Conservation (phyloP, 73 alveolate genomes). For the Symbiodinium natans region DNA sequence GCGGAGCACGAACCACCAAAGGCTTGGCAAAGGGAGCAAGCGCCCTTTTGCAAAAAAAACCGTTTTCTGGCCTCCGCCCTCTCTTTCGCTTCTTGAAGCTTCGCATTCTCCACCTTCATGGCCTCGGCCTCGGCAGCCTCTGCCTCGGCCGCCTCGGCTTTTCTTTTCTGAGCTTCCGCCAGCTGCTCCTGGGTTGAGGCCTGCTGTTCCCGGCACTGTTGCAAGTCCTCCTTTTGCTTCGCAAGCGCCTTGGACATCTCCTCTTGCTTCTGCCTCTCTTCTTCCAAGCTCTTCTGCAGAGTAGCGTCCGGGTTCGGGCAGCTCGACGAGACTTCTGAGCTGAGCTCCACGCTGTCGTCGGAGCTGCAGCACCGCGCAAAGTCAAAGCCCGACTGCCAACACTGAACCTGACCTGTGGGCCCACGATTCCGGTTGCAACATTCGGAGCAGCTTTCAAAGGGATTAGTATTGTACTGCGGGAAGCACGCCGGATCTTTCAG, state of each 20-base stretch:
- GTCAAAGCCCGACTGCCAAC: slow-evolving; percentile 79
- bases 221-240: background rate
- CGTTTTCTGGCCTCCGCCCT: background rate
- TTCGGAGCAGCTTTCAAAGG: slow-evolving; percentile 40
- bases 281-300: slow-evolving; percentile 22
- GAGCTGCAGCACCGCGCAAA: slow-evolving; percentile 51
- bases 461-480: slow-evolving; percentile 10
- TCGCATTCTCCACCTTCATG: slow-evolving; percentile 28
- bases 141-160: background rate
- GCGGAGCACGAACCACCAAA: too few species aligned
- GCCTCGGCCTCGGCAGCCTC: slow-evolving; percentile 2
- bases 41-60: too few species aligned
- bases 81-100: background rate
- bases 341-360: background rate
- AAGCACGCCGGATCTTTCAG: slow-evolving; percentile 45
- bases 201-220: background rate
- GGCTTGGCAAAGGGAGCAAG: too few species aligned
- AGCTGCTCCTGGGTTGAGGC: background rate
- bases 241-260: background rate
- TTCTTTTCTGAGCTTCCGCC: background rate
- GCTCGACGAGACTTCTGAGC: background rate
- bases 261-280: slow-evolving; percentile 16
- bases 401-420: slow-evolving; percentile 34
- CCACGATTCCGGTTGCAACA: slow-evolving; percentile 27
- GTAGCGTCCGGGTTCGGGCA: background rate